Conservation (phyloP, 2,329 filamentous ascomycete species). For the Penicillium glabrum region DNA sequence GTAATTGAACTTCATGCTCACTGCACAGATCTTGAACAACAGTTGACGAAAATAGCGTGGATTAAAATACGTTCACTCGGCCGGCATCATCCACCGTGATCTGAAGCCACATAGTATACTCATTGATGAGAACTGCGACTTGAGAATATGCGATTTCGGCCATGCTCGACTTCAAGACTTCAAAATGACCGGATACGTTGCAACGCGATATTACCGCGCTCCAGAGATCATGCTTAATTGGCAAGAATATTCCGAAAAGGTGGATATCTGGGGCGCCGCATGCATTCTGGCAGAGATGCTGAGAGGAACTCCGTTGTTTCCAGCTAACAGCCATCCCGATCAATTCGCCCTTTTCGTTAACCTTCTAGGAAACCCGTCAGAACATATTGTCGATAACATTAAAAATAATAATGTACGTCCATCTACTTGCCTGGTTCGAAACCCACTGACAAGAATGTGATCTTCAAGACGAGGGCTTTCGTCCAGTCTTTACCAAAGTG, state of each 20-base stretch:
- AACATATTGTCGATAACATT: slow-evolving; percentile 96
- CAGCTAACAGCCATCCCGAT: slow-evolving; percentile 97
- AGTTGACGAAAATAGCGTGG: slow-evolving; percentile 66
- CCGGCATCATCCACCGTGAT: slow-evolving; percentile 94
- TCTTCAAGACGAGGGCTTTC: slow-evolving; percentile 77
- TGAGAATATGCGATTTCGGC: slow-evolving; percentile 99
- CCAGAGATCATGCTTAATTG: slow-evolving; percentile 99
- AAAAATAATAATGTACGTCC: slow-evolving; percentile 88
- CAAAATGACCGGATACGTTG: slow-evolving; percentile 98
- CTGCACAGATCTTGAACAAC: not conserved
- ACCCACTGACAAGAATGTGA: not conserved
- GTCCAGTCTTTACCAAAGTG: slow-evolving; percentile 95
- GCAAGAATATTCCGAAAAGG: slow-evolving; percentile 98
- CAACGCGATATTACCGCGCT: slow-evolving; percentile 95
- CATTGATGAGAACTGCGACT: slow-evolving; percentile 98
- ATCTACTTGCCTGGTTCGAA: not conserved
- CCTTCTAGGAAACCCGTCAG: slow-evolving; percentile 87
- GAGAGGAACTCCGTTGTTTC: slow-evolving; percentile 94
- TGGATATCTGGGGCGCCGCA: slow-evolving; percentile 97
- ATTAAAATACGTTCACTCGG: slow-evolving; percentile 97
- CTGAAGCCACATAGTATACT: slow-evolving; percentile 98
- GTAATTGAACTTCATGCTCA: slow-evolving; percentile 52
- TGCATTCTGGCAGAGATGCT: slow-evolving; percentile 99
- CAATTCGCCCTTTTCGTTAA: slow-evolving; percentile 99
- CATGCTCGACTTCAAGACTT: slow-evolving; percentile 95